Conservation (phyloP, 2,329 filamentous ascomycete genomes). For the Graphilbum sp. region DNA sequence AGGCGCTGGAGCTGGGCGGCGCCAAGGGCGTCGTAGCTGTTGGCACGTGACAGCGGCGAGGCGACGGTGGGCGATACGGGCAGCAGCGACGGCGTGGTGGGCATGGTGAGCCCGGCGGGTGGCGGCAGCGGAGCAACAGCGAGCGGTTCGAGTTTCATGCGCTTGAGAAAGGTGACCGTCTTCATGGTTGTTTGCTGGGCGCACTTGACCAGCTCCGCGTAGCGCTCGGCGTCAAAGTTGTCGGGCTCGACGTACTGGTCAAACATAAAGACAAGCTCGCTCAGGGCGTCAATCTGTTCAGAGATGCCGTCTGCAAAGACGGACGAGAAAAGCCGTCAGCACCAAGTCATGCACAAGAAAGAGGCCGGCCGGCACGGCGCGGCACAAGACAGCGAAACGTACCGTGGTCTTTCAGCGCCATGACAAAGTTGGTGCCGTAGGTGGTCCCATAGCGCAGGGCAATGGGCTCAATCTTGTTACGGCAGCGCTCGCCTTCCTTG, state of each 20-base stretch:
- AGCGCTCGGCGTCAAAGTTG: constrained; percentile 33
- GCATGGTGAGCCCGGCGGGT: too few species aligned
- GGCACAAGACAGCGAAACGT: too few species aligned
- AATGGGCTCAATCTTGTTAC: constrained; percentile 32
- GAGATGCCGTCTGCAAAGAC: constrained; percentile 31
- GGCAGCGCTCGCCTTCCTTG: constrained; percentile 20
- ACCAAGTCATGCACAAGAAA: neutral
- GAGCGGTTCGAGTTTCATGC: constrained; percentile 33
- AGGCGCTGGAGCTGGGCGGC: constrained; percentile 1
- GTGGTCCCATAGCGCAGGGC: constrained; percentile 31
- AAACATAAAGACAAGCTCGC: constrained; percentile 37
- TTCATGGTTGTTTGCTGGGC: constrained; percentile 31
- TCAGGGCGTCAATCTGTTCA: constrained; percentile 28
- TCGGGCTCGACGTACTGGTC: constrained; percentile 35
- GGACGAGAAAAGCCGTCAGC: too few species aligned
- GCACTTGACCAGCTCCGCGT: constrained; percentile 27
- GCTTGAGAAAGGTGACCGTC: constrained; percentile 33
- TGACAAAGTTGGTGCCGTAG: constrained; percentile 31
- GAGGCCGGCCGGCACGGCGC: neutral
- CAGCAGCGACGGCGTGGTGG: neutral
- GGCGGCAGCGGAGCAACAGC: too few species aligned
- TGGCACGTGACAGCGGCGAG: neutral
- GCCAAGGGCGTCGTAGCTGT: constrained; percentile 2
- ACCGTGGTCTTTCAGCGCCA: constrained; percentile 38
- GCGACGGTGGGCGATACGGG: neutral